These are phyloP conservation scores for Boletus patriciae DNA, from an alignment of 768 basidiomycete species.

Conservation along the genomic window DNA sequence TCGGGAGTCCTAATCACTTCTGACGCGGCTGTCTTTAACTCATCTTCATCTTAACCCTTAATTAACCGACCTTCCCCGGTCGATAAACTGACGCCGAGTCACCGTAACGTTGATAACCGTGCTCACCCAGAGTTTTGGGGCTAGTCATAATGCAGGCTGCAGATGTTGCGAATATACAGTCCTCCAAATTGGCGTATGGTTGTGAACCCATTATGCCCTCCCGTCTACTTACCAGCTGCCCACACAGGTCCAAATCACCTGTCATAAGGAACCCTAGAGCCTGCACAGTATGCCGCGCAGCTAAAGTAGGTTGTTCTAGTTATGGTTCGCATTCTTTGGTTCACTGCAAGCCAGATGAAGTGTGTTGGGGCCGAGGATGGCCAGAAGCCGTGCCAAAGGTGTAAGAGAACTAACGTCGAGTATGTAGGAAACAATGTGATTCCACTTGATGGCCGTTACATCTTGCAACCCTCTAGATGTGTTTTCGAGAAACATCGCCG, in stretches of 20 bases:
- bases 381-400: conserved; percentile 77
- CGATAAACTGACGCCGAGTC: conserved; percentile 43
- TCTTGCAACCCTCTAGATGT: conserved; percentile 48
- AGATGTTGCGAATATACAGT: conserved; percentile 31
- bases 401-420: conserved; percentile 78
- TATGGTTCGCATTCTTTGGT: conserved; percentile 11
- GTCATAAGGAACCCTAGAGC: conserved; percentile 57
- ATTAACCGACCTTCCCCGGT: conserved; percentile 43
- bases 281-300: conserved; percentile 82
- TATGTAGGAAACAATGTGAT: conserved; percentile 36
- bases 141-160: conserved; percentile 30
- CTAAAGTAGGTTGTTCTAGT: conserved; percentile 55
- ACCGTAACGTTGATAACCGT: conserved; percentile 42
- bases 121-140: conserved; percentile 15
- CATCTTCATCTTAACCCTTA: conserved; percentile 35
- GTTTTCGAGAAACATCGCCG: conserved; percentile 88
- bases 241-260: conserved; percentile 41
- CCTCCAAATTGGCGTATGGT: conserved; percentile 32
- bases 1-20: conserved; percentile 1
- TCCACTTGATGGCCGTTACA: conserved; percentile 10
- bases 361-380: conserved; percentile 89
- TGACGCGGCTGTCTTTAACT: conserved; percentile 10
- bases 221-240: conserved; percentile 10
- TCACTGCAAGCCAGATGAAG: conserved; percentile 65
- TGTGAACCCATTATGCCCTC: conserved; percentile 1